Evolutionary conservation across 768 basidiomycete species (phyloP).

Genomic region (Boletus reticulatus): DNA sequence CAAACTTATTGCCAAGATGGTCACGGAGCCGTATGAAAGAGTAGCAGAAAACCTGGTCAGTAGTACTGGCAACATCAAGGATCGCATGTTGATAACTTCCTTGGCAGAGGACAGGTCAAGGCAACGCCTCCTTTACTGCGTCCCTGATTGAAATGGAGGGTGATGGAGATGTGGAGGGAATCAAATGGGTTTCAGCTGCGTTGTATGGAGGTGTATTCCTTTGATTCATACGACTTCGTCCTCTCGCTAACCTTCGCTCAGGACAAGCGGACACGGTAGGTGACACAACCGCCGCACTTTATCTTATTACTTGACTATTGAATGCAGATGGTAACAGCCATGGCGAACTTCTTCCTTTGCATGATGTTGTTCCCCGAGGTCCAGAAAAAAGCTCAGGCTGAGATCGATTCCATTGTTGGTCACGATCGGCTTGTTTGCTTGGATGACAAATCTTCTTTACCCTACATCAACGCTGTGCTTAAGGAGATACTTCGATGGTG

Average conservation of each 20-base stretch:
- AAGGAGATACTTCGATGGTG: neutral
- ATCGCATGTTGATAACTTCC: neutral
- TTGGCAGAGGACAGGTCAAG: neutral
- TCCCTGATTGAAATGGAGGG: neutral
- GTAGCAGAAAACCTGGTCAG: neutral
- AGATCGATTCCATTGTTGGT: neutral
- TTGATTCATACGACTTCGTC: no score
- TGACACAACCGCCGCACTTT: neutral
- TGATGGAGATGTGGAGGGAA: neutral
- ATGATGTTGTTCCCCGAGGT: neutral
- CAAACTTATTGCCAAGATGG: neutral
- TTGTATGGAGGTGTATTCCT: neutral
- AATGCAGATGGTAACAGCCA: neutral
- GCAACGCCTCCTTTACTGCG: neutral
- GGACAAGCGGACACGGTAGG: neutral
- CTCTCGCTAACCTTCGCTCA: neutral
- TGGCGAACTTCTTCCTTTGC: neutral
- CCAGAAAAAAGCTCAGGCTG: neutral
- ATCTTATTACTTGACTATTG: neutral
- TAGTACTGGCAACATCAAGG: neutral
- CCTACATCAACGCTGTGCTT: neutral
- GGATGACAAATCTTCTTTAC: neutral
- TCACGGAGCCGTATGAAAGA: neutral
- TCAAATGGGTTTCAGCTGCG: neutral
- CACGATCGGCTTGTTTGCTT: neutral